Evolutionary conservation across 139 green algal species (phyloP).

Genomic region (Volvox africanus): DNA sequence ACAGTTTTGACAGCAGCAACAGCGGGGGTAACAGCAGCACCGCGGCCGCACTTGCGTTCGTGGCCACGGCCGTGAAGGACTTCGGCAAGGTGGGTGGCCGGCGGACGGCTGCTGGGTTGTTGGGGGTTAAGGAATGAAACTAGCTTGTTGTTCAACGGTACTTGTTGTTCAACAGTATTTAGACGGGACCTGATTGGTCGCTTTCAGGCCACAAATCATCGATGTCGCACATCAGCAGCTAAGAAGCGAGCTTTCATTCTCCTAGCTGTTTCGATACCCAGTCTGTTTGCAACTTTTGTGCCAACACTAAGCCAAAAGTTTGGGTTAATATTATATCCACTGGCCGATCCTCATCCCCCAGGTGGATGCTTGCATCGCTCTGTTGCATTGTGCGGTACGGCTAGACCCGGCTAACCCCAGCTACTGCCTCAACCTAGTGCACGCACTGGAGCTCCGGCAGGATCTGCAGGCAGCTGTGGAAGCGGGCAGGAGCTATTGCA

Average conservation of each 20-base stretch:
- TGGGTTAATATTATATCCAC: too few species aligned
- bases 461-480: background rate
- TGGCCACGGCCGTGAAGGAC: constrained; percentile 73
- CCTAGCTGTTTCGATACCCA: too few species aligned
- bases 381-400: background rate
- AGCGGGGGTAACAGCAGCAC: constrained; percentile 5
- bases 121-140: too few species aligned
- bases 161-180: too few species aligned
- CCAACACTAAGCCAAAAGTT: too few species aligned
- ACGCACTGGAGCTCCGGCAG: constrained; percentile 74
- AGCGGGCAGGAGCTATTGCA: background rate
- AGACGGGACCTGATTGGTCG: too few species aligned
- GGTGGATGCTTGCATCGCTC: constrained; percentile 13
- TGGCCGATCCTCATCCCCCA: background rate
- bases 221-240: too few species aligned
- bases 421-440: constrained; percentile 72
- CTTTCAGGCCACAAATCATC: too few species aligned
- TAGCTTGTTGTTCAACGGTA: too few species aligned
- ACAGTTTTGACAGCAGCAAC: background rate
- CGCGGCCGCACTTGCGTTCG: constrained; percentile 71
- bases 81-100: constrained; percentile 64
- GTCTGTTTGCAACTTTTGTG: too few species aligned
- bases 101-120: background rate
- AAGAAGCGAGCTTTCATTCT: too few species aligned
- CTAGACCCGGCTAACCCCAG: constrained; percentile 52